Evolutionary conservation across 805 yeast genomes (phyloP).

Genomic region (Sugiyamaella boreocaroliniensis): DNA sequence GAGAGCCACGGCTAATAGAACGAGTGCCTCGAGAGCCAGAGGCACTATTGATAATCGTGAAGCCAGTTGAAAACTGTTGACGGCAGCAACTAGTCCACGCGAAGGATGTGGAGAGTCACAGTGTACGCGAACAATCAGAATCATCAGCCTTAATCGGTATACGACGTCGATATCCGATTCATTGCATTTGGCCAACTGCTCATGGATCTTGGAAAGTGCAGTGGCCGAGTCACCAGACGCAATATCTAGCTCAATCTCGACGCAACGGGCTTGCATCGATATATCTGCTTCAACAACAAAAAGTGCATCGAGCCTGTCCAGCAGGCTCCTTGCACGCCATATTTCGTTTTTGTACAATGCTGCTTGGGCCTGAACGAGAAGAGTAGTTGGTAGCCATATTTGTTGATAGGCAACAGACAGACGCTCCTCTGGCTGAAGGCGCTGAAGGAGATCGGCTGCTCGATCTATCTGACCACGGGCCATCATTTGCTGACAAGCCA

Average conservation of each 20-base stretch:
- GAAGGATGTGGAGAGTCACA: constrained; percentile 31
- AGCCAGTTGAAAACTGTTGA: constrained; percentile 46
- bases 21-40: constrained; percentile 41
- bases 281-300: constrained; percentile 1
- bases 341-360: constrained; percentile 10
- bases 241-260: constrained; percentile 20
- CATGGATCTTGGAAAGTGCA: constrained; percentile 34
- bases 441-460: constrained; percentile 3
- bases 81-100: constrained; percentile 44
- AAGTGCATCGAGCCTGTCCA: constrained; percentile 7
- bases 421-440: constrained; percentile 3
- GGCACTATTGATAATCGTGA: constrained; percentile 41
- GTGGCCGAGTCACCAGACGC: constrained; percentile 8
- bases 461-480: constrained; percentile 4
- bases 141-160: constrained; percentile 43
- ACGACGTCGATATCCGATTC: constrained; percentile 45
- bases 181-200: constrained; percentile 39
- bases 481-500: constrained; percentile 5
- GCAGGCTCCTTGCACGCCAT: constrained; percentile 1
- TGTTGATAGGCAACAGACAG: constrained; percentile 11
- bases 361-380: constrained; percentile 8
- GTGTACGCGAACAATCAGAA: constrained; percentile 42
- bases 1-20: constrained; percentile 42
- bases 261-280: constrained; percentile 17
- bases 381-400: constrained; percentile 14